Conservation (phyloP, 305 asterid genomes). For the Fraxinus floribunda region DNA sequence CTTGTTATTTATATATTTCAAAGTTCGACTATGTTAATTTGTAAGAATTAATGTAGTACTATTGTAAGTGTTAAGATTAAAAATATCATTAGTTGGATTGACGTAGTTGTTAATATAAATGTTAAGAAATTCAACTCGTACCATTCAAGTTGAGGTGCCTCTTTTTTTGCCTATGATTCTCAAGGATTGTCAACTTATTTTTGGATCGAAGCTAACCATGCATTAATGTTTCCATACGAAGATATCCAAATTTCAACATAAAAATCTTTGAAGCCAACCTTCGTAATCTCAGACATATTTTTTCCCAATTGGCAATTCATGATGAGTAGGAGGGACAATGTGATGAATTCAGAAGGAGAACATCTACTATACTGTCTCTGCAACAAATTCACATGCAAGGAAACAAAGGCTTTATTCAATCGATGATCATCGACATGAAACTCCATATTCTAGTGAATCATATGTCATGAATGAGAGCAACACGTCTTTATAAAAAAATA, state of each 20-base stretch:
- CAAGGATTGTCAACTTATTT: not conserved
- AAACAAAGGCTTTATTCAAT: not conserved
- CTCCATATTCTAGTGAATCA: not conserved
- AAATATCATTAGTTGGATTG: no score
- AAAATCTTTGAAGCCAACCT: not conserved
- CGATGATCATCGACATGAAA: not conserved
- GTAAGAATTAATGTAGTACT: no score
- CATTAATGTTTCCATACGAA: not conserved
- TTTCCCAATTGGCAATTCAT: not conserved
- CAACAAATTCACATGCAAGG: not conserved
- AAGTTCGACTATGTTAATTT: no score
- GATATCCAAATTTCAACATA: not conserved
- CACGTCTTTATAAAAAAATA: not conserved
- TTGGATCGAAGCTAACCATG: not conserved
- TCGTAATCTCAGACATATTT: no score
- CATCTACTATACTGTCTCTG: not conserved
- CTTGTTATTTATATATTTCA: no score
- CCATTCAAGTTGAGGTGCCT: not conserved
- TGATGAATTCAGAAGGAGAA: no score
- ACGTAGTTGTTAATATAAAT: no score
- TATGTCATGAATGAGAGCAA: not conserved
- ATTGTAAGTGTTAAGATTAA: no score
- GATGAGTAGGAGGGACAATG: no score
- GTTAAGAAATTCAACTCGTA: not conserved
- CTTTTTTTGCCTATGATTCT: not conserved